Percentiles rank a stretch among this genome's conserved stretches.
Evolutionary conservation across 352 stramenopile species (phyloP).

Genomic region (Lagenidium sp.): DNA sequence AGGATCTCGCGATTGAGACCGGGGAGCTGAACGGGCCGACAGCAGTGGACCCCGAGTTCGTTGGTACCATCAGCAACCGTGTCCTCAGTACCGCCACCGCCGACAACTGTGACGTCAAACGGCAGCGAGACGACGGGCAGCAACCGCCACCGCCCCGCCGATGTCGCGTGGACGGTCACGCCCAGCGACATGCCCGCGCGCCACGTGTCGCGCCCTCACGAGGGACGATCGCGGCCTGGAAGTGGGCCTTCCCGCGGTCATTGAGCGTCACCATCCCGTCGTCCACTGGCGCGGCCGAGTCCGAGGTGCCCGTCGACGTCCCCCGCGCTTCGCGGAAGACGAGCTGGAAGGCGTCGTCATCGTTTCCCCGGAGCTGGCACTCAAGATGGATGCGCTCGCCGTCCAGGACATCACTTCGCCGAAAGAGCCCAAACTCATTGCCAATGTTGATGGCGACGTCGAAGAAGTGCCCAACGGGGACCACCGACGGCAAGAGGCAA

Average conservation of each 20-base stretch:
- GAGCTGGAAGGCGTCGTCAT: conserved; percentile 18
- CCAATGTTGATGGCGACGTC: conserved; percentile 65
- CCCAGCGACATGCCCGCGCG: conserved; percentile 25
- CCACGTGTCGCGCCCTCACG: neutral
- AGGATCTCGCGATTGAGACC: conserved; percentile 45
- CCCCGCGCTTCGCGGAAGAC: conserved; percentile 6
- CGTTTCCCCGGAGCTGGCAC: conserved; percentile 32
- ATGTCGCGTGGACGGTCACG: conserved; percentile 23
- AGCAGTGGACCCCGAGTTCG: conserved; percentile 61
- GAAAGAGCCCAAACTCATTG: conserved; percentile 80
- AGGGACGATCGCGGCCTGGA: conserved; percentile 30
- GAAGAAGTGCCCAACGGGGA: conserved; percentile 41
- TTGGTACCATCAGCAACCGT: neutral
- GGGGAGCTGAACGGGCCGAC: conserved; percentile 39
- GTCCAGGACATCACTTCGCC: conserved; percentile 31
- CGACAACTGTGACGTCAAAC: conserved; percentile 20
- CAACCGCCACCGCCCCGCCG: conserved; percentile 31
- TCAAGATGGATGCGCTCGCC: conserved; percentile 39
- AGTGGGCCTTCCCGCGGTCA: conserved; percentile 45
- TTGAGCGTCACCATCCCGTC: conserved; percentile 39
- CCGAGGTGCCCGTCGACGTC: conserved; percentile 9
- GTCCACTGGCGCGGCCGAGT: conserved; percentile 1
- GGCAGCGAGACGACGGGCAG: conserved; percentile 63
- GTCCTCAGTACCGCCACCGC: conserved; percentile 4
- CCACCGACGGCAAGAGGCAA: conserved; percentile 42